Evolutionary conservation across 2,329 filamentous ascomycete species (phyloP).

Genomic region (Chaetomium globosum): DNA sequence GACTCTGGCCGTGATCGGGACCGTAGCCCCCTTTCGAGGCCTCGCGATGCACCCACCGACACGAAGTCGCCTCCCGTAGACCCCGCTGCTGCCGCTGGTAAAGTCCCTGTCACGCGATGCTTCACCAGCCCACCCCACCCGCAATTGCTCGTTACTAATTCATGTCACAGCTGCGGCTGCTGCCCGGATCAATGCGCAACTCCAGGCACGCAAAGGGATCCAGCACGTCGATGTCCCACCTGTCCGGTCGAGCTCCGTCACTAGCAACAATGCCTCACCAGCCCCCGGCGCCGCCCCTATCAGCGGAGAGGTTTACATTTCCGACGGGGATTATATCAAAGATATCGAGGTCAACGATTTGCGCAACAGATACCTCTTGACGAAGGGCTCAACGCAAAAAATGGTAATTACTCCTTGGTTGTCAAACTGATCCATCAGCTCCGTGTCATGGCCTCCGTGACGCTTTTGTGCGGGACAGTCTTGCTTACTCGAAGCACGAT

Average conservation of each 20-base stretch:
- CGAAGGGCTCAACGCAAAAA: constrained; percentile 96
- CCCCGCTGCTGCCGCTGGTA: constrained; percentile 78
- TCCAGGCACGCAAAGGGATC: constrained; percentile 84
- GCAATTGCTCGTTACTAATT: constrained; percentile 37
- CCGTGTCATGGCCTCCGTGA: constrained; percentile 38
- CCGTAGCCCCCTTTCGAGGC: constrained; percentile 71
- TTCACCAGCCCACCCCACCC: background rate
- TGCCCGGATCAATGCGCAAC: constrained; percentile 79
- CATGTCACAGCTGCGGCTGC: constrained; percentile 73
- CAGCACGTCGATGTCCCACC: constrained; percentile 89
- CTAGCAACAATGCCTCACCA: constrained; percentile 43
- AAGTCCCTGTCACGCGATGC: constrained; percentile 33
- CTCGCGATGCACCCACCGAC: constrained; percentile 45
- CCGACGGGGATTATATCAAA: constrained; percentile 96
- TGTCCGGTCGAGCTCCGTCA: constrained; percentile 61
- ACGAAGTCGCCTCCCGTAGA: constrained; percentile 59
- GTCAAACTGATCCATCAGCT: constrained; percentile 64
- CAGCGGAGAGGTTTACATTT: constrained; percentile 88
- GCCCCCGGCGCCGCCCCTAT: constrained; percentile 56
- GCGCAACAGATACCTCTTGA: constrained; percentile 94
- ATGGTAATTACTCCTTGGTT: constrained; percentile 87
- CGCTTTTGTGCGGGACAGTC: constrained; percentile 58
- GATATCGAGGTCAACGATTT: constrained; percentile 99
- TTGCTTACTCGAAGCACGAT: constrained; percentile 71
- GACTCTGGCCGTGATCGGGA: constrained; percentile 76